A percentile compares a stretch with the other conserved stretches of the same genome.
Conservation (phyloP, 2,329 filamentous ascomycete species). For the Pestalotiopsis sp. region DNA sequence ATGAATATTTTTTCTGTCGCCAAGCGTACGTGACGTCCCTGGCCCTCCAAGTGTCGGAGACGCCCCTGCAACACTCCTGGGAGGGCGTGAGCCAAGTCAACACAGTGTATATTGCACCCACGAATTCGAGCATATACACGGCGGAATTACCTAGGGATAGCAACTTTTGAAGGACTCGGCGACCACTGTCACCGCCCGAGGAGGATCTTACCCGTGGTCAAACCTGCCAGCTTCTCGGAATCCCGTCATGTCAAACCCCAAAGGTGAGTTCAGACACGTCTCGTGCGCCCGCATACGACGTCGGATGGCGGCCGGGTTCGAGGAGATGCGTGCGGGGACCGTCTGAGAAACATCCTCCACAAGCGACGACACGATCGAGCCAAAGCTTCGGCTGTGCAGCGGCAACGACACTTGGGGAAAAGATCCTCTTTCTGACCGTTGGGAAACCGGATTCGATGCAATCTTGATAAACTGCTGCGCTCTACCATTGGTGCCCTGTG, state of each 20-base stretch:
- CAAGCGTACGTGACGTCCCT: background rate
- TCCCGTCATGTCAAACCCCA: background rate
- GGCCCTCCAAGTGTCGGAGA: background rate
- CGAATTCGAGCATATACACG: background rate
- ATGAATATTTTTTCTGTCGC: background rate
- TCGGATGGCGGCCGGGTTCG: background rate
- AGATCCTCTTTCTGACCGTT: background rate
- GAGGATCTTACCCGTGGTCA: background rate
- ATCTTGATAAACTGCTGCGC: background rate
- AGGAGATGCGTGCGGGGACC: background rate
- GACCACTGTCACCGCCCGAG: background rate
- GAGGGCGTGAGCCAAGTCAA: background rate
- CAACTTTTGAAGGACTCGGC: background rate
- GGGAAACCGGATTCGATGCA: background rate
- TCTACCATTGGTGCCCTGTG: background rate
- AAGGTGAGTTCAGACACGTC: background rate
- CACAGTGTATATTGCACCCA: background rate
- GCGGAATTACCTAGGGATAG: background rate
- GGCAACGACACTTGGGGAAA: background rate
- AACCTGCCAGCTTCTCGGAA: background rate
- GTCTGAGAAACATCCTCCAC: background rate
- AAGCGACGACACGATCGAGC: background rate
- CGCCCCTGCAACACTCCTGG: background rate
- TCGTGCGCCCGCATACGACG: background rate
- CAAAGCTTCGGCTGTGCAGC: background rate